Base-by-base conservation (phyloP, 495 filamentous ascomycete genomes). In the Neurospora intermedia region DNA sequence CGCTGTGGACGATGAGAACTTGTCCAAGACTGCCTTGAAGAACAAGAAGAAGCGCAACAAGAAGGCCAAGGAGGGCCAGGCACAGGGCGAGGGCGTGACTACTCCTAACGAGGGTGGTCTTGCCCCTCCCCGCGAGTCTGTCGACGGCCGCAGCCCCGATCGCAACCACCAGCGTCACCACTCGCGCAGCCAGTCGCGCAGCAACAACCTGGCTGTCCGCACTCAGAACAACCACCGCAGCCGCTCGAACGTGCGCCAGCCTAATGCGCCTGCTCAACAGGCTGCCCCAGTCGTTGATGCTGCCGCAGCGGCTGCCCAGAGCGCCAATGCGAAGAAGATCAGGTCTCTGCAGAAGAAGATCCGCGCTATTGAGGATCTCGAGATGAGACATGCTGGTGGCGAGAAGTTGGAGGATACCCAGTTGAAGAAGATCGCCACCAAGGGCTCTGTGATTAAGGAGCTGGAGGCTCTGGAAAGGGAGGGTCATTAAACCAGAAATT, bases 11-110 rank as follows among this genome's bases (percentile, higher is more conserved):
- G 87, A 91, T 69, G 92, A 91, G 73, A 90, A 85, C 74, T 82
- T 96, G 54, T 94, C 92, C 74, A 97, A 94, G 82, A 87, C 94
- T 18, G 96, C 94, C 0, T 83, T 94, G 70, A 97, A 98, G 85
- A 99, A 98, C 85, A 98, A 98, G 89, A 98, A 98, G 88, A 99
- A 99, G 88, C 88, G 95, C 43, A 94, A 94, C 71, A 97, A 96
- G 87, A 98, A 98, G 82, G 89, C 89, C 39, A 96, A 94, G 81
- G 93, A 94, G 39, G 87, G 87, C 7, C 92, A 82, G 75, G 81
- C 74, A 15, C 42, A 43, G 70, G 81, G 41, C 73, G 80, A 76
- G 41, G 83, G 78, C 69, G 76, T 73, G n/a, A 72, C 69, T 43
- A 75, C 69, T 3, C 78, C 75, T 38, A 62, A 71, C 38, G 77